Percentiles rank a stretch among this genome's conserved stretches.
Evolutionary conservation across 331 rosid genomes (phyloP).

Genomic region (Cydonia oblonga): DNA sequence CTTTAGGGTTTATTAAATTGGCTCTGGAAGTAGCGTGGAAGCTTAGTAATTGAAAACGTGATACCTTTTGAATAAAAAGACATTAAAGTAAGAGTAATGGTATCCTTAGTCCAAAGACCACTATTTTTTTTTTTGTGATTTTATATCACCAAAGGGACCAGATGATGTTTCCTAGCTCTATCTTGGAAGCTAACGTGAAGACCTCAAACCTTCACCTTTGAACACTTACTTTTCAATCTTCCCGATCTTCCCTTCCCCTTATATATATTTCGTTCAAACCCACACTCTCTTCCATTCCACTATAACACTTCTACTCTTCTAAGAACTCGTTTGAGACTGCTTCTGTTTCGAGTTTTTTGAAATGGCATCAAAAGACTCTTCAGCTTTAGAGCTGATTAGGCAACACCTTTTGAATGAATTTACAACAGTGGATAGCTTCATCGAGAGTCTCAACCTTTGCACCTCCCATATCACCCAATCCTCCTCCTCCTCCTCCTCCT

Average conservation of each 20-base stretch:
- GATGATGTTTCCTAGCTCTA: conserved; percentile 13
- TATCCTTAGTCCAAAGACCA: background rate
- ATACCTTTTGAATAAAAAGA: background rate
- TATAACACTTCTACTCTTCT: background rate
- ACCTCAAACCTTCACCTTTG: background rate
- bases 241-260: background rate
- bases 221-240: background rate
- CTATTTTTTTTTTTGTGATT: background rate
- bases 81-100: too few relatives aligned
- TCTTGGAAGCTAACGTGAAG: conserved; percentile 18
- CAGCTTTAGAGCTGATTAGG: conserved; percentile 30
- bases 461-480: conserved; percentile 5
- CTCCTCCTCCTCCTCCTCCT: background rate
- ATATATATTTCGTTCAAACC: background rate
- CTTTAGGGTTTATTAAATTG: background rate
- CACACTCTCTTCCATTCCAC: conserved; percentile 10
- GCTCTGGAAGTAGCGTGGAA: conserved; percentile 8
- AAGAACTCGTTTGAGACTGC: background rate
- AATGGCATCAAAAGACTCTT: conserved; percentile 19
- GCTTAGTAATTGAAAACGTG: background rate
- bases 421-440: conserved; percentile 26
- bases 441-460: conserved; percentile 8
- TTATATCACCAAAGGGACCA: background rate
- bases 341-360: background rate
- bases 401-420: conserved; percentile 32